Conservation (phyloP, 2,329 filamentous ascomycete species). For the Karstenula rhodostoma region DNA sequence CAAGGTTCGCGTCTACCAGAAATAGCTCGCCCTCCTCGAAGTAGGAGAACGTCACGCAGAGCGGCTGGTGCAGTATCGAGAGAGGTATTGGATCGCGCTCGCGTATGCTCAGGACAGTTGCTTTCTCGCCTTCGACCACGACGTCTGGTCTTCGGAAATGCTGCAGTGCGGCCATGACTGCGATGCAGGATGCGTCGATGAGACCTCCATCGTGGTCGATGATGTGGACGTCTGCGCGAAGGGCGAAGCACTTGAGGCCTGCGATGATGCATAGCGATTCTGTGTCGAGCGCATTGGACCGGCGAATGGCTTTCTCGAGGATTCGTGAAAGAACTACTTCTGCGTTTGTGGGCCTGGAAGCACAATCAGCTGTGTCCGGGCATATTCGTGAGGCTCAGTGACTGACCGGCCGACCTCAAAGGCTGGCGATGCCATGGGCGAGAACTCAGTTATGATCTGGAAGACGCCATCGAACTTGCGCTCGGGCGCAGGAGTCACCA, state of each 20-base stretch:
- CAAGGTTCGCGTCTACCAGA: conserved; percentile 73
- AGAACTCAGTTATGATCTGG: conserved; percentile 88
- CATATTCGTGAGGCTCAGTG: background rate
- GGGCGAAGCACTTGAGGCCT: conserved; percentile 87
- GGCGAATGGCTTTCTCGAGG: conserved; percentile 92
- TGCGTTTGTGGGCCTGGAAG: conserved; percentile 73
- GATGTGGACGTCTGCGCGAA: conserved; percentile 91
- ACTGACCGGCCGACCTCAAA: conserved; percentile 81
- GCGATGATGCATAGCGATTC: conserved; percentile 95
- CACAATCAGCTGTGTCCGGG: conserved; percentile 30
- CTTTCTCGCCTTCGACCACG: conserved; percentile 80
- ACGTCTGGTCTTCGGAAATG: conserved; percentile 94
- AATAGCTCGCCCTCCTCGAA: conserved; percentile 77
- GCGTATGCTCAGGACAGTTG: conserved; percentile 82
- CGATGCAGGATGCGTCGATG: conserved; percentile 84
- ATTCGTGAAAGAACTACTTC: conserved; percentile 87
- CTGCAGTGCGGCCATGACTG: conserved; percentile 84
- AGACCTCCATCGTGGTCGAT: conserved; percentile 91
- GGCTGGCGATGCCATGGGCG: conserved; percentile 88
- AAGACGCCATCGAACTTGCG: conserved; percentile 96
- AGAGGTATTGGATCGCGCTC: conserved; percentile 91
- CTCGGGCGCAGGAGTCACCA: conserved; percentile 84
- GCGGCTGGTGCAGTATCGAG: conserved; percentile 89
- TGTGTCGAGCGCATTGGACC: conserved; percentile 90
- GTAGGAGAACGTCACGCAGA: conserved; percentile 89